These are phyloP conservation scores for Trametes cubensis DNA, from an alignment of 768 basidiomycete genomes.

Conservation along the genomic window DNA sequence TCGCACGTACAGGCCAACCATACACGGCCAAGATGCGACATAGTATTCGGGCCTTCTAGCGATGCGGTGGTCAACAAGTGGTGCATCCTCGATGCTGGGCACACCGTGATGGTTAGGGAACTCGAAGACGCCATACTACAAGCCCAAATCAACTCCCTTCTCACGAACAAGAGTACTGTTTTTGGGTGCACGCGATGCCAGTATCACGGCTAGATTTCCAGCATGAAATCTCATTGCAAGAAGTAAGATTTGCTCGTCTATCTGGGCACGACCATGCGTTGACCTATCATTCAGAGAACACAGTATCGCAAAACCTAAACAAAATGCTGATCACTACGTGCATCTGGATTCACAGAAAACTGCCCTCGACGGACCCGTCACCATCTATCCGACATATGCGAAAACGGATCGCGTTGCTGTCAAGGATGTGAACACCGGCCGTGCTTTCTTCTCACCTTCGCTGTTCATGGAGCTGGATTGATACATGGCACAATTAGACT, in stretches of 20 bases:
- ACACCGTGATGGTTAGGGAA: not conserved
- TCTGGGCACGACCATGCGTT: not conserved
- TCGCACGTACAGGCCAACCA: not conserved
- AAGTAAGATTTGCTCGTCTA: not conserved
- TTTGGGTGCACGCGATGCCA: not conserved
- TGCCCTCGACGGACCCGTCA: not conserved
- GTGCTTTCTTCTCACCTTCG: not conserved
- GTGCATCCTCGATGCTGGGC: not conserved
- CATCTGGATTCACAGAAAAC: not conserved
- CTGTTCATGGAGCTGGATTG: not conserved
- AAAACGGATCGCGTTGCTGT: not conserved
- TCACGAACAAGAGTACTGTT: not conserved
- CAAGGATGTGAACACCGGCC: not conserved
- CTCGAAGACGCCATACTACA: not conserved
- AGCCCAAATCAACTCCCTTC: not conserved
- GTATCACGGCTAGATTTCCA: not conserved
- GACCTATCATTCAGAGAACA: not conserved
- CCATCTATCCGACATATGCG: not conserved
- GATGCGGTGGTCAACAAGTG: not conserved
- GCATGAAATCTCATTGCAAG: not conserved
- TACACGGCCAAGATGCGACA: not conserved
- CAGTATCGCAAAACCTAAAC: not conserved
- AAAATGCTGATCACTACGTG: conserved; percentile 1
- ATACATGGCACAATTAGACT: too few species aligned
- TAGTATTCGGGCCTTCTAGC: too few species aligned